Conservation (phyloP, 768 basidiomycete species). For the Floccularia luteovirens region DNA sequence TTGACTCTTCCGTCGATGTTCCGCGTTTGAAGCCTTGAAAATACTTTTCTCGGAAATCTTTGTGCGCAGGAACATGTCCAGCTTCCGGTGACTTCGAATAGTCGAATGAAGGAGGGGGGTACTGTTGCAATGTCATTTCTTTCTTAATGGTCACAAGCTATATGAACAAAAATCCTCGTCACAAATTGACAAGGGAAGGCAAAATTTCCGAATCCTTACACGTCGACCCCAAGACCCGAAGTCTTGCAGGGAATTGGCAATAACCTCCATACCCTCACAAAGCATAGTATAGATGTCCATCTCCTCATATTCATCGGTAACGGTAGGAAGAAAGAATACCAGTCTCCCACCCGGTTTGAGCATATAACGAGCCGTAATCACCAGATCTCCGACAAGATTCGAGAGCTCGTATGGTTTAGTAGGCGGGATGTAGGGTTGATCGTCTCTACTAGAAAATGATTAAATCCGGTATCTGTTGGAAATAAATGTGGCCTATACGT, state of each 20-base stretch:
- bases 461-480: background rate
- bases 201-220: constrained; percentile 36
- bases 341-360: constrained; percentile 82
- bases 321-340: constrained; percentile 93
- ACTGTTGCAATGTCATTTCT: constrained; percentile 30
- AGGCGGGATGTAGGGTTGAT: constrained; percentile 79
- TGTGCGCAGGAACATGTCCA: constrained; percentile 71
- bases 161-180: too few relatives aligned
- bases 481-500: constrained; percentile 15
- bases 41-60: constrained; percentile 83
- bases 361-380: constrained; percentile 74
- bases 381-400: constrained; percentile 72
- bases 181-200: background rate
- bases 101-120: constrained; percentile 51
- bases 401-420: constrained; percentile 91
- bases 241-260: constrained; percentile 85
- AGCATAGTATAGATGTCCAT: constrained; percentile 75
- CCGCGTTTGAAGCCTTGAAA: constrained; percentile 75
- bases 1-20: too few relatives aligned
- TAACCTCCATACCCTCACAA: constrained; percentile 81
- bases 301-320: constrained; percentile 85
- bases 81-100: constrained; percentile 10
- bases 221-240: constrained; percentile 95
- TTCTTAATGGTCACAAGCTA: constrained; percentile 93
- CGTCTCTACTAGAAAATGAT: constrained; percentile 27